Evolutionary conservation across 2,329 filamentous ascomycete species (phyloP), one percentile per base, ranked within the genome.

Genomic region (Chrysoporthe deuterocubensis): DNA sequence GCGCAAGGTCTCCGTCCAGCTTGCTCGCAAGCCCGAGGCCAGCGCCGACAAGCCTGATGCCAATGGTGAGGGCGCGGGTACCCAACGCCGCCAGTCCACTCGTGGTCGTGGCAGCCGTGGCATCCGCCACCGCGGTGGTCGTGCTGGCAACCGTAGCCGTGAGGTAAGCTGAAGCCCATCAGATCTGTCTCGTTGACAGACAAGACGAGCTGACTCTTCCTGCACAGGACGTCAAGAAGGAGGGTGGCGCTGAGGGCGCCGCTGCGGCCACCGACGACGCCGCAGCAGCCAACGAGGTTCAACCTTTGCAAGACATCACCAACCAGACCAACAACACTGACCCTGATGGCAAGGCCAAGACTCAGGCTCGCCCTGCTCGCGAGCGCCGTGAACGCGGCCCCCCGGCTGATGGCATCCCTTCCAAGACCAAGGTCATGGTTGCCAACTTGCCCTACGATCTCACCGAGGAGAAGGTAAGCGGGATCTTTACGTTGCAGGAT

Each of bases 401-500:
- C 73, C 96, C 96, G 70, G 95, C 97, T 81, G 95, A 99, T 80
- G 96, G 96, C 75, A 93, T 99, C 77, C 91, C 96, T 73, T 98
- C 95, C 82, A 97, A 97, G 91, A 98, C 92, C 82, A 99, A 99
- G 92, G 93, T 99, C 83, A 99, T 99, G 96, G 96, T 99, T 77
- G 96, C 96, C 78, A 99, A 99, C 87, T 89, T 99, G 71, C 96
- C 96, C 64, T 99, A 99, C 79, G 95, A 99, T 84, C 88, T 98
- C 81, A 95, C 91, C 76, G 96, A 99, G 85, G 94, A 98, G 78
- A 96, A 95, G 90, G 95, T 97, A 83, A 73, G 86, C 67, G 8
- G 57, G 46, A 50, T 59, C 52, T 3, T 42, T 54, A 26, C 64
- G 21, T 66, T 75, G 66, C 16, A 42, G 43, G n/a, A 34, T 48